Evolutionary conservation across 805 yeast species (phyloP), one percentile per base, ranked within the genome.

Genomic region (Nakazawaea ishiwadae): DNA sequence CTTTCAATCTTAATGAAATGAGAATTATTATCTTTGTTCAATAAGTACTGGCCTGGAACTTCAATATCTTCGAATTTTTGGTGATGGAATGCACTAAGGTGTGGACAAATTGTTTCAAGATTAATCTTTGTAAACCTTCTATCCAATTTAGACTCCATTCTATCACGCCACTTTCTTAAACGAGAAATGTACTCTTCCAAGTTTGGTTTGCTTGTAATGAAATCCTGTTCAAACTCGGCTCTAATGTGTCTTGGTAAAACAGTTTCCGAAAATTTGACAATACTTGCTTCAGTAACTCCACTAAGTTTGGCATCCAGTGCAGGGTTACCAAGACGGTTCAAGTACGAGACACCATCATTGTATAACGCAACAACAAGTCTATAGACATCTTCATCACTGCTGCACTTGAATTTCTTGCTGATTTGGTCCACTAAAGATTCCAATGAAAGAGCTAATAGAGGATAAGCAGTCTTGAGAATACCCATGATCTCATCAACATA

Each of bases 1-100:
- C 99, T 71, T 48, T 89, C 97, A 53, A 93, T 86, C 70, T 93
- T 93, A 37, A 88, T 75, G 59, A 93, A 95, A 59, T 91, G 96
- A n/a, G 77, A 62, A 57, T 87, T 91, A 60, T 75, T 88, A 53
- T 91, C 98, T 58, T 82, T 84, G 59, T 87, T 85, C 65, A 88
- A 69, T 56, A 90, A 66, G 55, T 93, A 93, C 58, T 93, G 99
- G 1, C 99, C 99, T 0, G 99, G 99, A 44, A 93, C 81, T 59
- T 93, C 99, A 44, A 93, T 87, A 37, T 93, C 99, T 59, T 93
- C 99, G 57, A 93, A 93, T 63, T 89, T 91, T 60, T 93, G 98
- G 59, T 93, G 96, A 63, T 93, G 99, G 77, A 95, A 93, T 58
- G 90, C 96, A 58, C 95, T 84, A 60, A 93, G 70, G 52, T 91